Evolutionary conservation across 345 rosid genomes (phyloP).

Genomic region (Psidium guajava): DNA sequence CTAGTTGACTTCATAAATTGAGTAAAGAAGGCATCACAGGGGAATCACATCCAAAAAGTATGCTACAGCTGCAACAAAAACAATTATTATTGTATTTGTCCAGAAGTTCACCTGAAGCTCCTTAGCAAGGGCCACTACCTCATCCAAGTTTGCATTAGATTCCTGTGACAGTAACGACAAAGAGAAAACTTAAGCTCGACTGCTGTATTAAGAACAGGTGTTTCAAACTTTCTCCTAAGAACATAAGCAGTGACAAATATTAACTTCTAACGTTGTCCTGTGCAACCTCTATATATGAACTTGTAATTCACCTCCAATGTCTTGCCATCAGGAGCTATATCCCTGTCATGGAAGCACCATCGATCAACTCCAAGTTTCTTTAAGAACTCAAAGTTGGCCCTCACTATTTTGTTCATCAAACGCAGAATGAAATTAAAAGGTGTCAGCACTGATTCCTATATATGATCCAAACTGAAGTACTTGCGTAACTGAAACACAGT

Average conservation of each 20-base stretch:
- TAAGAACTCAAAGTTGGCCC: no score
- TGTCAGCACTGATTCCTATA: background rate
- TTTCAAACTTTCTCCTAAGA: background rate
- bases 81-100: background rate
- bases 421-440: background rate
- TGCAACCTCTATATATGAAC: background rate
- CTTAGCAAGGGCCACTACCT: constrained; percentile 84
- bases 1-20: background rate
- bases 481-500: background rate
- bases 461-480: background rate
- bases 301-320: constrained; percentile 49
- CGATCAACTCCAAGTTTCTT: constrained; percentile 65
- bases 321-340: constrained; percentile 80
- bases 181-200: background rate
- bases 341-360: constrained; percentile 99
- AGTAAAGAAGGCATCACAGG: background rate
- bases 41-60: background rate
- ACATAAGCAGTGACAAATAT: background rate
- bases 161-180: constrained; percentile 31
- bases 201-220: background rate
- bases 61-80: background rate
- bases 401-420: background rate
- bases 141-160: constrained; percentile 80
- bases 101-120: constrained; percentile 53
- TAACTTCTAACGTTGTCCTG: background rate